These are phyloP conservation scores for Volutella citrinella DNA, from an alignment of 2,329 filamentous ascomycete species.

Conservation along the genomic window DNA sequence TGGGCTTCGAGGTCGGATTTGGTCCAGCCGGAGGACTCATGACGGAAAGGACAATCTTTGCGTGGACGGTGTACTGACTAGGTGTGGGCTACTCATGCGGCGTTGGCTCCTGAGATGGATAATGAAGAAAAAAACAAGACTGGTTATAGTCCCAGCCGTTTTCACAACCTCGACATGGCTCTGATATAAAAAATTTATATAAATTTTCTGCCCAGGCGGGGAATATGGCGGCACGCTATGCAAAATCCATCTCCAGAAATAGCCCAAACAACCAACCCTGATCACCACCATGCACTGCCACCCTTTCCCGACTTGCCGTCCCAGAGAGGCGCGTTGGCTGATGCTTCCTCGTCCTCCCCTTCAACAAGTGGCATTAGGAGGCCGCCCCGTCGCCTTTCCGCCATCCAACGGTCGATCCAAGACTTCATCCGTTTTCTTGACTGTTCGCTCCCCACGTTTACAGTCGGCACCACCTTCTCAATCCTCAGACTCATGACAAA, in stretches of 20 bases:
- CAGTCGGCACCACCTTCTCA: constrained; percentile 87
- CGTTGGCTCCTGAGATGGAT: constrained; percentile 27
- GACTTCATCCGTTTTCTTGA: constrained; percentile 59
- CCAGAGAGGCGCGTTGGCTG: constrained; percentile 31
- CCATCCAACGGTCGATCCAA: constrained; percentile 63
- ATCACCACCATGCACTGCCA: constrained; percentile 39
- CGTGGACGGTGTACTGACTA: constrained; percentile 16
- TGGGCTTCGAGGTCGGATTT: too few species aligned
- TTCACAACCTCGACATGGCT: too few species aligned
- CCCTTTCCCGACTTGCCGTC: constrained; percentile 37
- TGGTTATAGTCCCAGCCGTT: too few species aligned
- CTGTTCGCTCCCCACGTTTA: constrained; percentile 69
- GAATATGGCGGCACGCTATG: neutral
- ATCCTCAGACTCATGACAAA: constrained; percentile 87
- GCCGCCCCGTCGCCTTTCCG: constrained; percentile 56
- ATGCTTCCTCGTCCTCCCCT: constrained; percentile 32
- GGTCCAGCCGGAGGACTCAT: too few species aligned
- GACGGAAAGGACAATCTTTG: too few species aligned
- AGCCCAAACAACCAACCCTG: too few species aligned
- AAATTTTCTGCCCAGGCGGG: too few species aligned
- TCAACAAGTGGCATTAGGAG: constrained; percentile 43
- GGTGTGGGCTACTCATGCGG: constrained; percentile 18
- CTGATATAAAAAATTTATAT: too few species aligned
- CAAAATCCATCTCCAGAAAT: neutral
- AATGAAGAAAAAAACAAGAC: too few species aligned